Evolutionary conservation across 805 yeast species (phyloP), one percentile per base, ranked within the genome.

Genomic region (Schwanniomyces occidentalis): DNA sequence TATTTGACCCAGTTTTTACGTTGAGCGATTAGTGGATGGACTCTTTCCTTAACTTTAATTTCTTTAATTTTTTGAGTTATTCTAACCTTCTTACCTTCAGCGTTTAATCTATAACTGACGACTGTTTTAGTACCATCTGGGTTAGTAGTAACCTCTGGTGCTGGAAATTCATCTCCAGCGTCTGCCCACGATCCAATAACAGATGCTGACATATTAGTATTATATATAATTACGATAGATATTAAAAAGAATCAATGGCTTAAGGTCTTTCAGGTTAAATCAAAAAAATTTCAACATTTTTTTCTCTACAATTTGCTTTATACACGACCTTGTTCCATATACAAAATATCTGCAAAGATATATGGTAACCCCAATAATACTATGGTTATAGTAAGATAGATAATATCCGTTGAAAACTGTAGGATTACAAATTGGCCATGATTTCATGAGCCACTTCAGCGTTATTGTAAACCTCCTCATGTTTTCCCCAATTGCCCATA

Each of bases 81-180:
- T 63, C 84, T 87, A 44, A 85, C 87, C 57, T 84, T 89, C 61
- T 86, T 81, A 41, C 95, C 95, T 41, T 82, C 80, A 31, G 77
- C 82, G 51, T 85, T 83, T 45, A 78, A 65, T 55, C 84, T 76
- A 69, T 73, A 90, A 27, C 90, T 77, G 38, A 89, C 75, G 35
- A 91, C 81, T 7, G 96, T 87, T 64, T 85, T 88, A 41, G 96
- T 85, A 36, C 96, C 96, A 56, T 90, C 97, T 23, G 80, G 69
- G 58, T 89, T 88, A 29, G 75, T 75, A 35, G 80, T 84, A 51
- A 87, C 75, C 58, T 81, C 83, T 34, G 95, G 84, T 29, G 82
- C 72, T 34, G 81, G 80, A 45, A 85, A 75, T 42, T 82, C 83
- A 48, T 82, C 88, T 53, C 76, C 81, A 40, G 76, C 85, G 45